These are phyloP conservation scores for Spiraea crenata DNA, from an alignment of 331 rosid species.

Conservation along the genomic window DNA sequence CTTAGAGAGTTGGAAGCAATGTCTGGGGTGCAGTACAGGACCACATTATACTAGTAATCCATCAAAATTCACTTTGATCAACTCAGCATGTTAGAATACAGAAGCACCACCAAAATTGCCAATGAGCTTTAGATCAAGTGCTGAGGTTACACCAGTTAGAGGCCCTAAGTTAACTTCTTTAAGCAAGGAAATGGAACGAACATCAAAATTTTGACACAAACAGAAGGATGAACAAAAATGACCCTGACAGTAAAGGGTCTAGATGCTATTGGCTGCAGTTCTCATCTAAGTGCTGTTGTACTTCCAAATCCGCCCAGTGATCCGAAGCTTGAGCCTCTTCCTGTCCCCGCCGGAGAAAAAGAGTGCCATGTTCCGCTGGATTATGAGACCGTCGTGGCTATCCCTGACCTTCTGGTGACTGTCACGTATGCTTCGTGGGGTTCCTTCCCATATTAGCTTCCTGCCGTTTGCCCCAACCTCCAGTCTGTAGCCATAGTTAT, in stretches of 20 bases:
- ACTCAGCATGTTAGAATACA: too few relatives aligned
- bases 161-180: too few relatives aligned
- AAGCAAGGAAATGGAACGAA: background rate
- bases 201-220: background rate
- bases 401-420: constrained; percentile 42
- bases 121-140: background rate
- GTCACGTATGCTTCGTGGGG: constrained; percentile 42
- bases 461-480: constrained; percentile 46
- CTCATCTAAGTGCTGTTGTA: constrained; percentile 20
- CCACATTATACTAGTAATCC: background rate
- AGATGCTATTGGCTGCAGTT: background rate
- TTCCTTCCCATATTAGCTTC: constrained; percentile 45
- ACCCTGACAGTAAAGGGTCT: background rate
- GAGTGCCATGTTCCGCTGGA: constrained; percentile 43
- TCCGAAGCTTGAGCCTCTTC: constrained; percentile 43
- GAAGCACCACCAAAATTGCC: background rate
- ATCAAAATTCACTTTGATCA: too few relatives aligned
- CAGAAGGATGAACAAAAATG: background rate
- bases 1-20: too few relatives aligned
- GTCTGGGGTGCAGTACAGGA: background rate
- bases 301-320: constrained; percentile 42
- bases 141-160: too few relatives aligned
- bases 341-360: constrained; percentile 42
- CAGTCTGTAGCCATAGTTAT: constrained; percentile 39
- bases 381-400: constrained; percentile 43